Evolutionary conservation across 345 rosid genomes (phyloP).

Genomic region (Carallia brachiata): DNA sequence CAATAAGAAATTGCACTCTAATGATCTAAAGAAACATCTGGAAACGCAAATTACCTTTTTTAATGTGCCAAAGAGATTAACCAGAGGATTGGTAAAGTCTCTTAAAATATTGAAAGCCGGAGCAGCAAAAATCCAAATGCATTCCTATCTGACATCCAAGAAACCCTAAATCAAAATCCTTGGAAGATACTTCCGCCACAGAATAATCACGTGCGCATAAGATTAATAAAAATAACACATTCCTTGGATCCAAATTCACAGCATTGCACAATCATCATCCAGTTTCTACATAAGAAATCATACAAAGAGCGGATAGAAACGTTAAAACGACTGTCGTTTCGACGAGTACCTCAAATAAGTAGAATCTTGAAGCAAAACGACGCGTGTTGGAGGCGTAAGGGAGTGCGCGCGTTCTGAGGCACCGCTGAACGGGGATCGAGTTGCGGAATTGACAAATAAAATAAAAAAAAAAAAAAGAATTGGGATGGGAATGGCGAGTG

Average conservation of each 20-base stretch:
- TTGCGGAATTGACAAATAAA: neutral
- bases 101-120: conserved; percentile 22
- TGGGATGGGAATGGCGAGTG: conserved; percentile 2
- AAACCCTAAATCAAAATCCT: conserved; percentile 43
- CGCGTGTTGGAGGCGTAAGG: conserved; percentile 14
- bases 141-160: conserved; percentile 34
- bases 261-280: conserved; percentile 23
- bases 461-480: neutral
- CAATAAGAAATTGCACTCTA: neutral
- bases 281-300: conserved; percentile 16
- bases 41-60: conserved; percentile 13
- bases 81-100: conserved; percentile 22
- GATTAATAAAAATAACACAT: conserved; percentile 15
- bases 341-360: conserved; percentile 31
- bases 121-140: conserved; percentile 38
- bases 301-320: no score
- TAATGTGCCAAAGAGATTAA: conserved; percentile 18
- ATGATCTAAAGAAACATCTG: neutral
- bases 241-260: conserved; percentile 14
- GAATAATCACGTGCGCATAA: conserved; percentile 16
- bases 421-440: conserved; percentile 15
- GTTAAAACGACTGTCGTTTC: neutral
- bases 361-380: conserved; percentile 8
- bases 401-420: conserved; percentile 6
- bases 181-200: neutral